Evolutionary conservation across 2,329 filamentous ascomycete species (phyloP), one percentile per base, ranked within the genome.

Genomic region (Amauroascus niger): DNA sequence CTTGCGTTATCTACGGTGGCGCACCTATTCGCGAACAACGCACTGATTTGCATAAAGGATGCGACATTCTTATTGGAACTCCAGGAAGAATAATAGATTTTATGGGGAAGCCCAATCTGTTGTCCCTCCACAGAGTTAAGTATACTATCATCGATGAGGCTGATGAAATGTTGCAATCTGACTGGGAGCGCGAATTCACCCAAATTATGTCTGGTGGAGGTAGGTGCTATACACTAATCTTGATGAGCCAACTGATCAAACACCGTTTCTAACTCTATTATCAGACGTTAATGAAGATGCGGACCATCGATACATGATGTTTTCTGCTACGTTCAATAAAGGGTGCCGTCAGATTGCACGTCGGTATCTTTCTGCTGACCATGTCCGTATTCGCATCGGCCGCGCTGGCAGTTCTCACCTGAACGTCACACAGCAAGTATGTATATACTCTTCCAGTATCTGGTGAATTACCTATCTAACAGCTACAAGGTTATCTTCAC

Each of bases 251-350:
- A 22, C 11, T 30, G 26, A 39, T 3, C 4, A 33, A 40, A 30
- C 2, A 9, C 9, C 9, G 6, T 28, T 9, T 43, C 33, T 37
- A 45, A 37, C 20, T 3, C 6, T 13, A 26, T 2, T 30, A 28
- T 30, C 56, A 75, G 73, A 95, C 77, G 82, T 69, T 73, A 95
- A 95, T 57, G 82, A 86, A 54, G 88, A 85, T 62, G 79, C 76
- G 6, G 81, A 85, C 55, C 81, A 84, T 60, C 74, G 75, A 6
- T 83, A 80, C 67, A 77, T 95, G 70, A 85, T 98, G 74, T 97
- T 97, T 68, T 95, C 89, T 0, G 93, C 93, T 0, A 97, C 93
- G 0, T 97, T 98, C 69, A 88, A 90, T 39, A 89, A 86, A 72
- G 74, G 74, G 0, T 82, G 87, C 58, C 87, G 89, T 28, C 77